Evolutionary conservation across 495 filamentous ascomycete species (phyloP), one percentile per base, ranked within the genome.

Genomic region (Podospora comata): DNA sequence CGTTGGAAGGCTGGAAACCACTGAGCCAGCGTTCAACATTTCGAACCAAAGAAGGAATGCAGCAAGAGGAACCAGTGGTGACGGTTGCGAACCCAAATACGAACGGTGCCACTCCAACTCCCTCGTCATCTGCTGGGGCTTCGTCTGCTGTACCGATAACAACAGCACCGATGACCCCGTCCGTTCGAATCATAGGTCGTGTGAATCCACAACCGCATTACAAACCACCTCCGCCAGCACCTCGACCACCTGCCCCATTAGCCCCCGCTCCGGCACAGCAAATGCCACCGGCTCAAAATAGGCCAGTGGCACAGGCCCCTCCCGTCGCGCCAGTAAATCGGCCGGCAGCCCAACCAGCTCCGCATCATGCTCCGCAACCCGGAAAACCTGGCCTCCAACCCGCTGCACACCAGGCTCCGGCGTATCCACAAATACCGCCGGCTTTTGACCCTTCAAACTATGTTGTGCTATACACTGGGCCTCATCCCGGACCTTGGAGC

Each of bases 381-480:
- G 55, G 55, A 15, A 58, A 19, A 20, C 18, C 23, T 26, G 55
- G n/a, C 55, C 55, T n/a, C 6, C 55, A 58, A 58, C 13, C 23
- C 55, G 55, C 16, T 19, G n/a, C 19, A 26, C 55, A 58, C n/a
- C 55, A 60, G 39, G 15, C 1, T 16, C 44, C 27, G 44, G 44
- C 68, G 5, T 58, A 16, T 59, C 64, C 39, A 39, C 64, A 15
- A n/a, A 7, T 67, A 18, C 64, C 64, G 16, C 60, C 64, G 55
- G 61, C 34, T 54, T 48, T 39, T 34, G 34, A 67, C 26, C 65
- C 65, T 16, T 58, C 68, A 9, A 59, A 70, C 19, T 67, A 65
- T 67, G 61, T 61, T 16, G 65, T 67, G 16, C 23, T 66, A 9
- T 70, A 70, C 34, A 30, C 64, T 4, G 68, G 65, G 4, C 61